phyloP scores from a whole-genome alignment of 2,329 filamentous ascomycete genomes.

The Exophiala phaeomuriformis region DNA sequence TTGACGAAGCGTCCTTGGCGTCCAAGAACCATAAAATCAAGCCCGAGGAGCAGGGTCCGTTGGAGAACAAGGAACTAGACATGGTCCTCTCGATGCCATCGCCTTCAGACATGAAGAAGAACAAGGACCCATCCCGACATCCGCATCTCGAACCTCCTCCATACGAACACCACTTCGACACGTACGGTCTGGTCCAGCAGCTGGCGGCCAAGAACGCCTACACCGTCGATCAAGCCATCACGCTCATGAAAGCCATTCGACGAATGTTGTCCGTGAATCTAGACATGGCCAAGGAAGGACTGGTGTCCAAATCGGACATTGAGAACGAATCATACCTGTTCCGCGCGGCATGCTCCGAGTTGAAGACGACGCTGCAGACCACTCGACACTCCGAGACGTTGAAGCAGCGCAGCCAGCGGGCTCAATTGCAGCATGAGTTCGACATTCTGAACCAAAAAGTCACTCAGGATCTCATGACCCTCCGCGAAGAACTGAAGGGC shows the following conservation, averaged over 20 bases:
- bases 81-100: constrained; percentile 39
- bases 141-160: constrained; percentile 57
- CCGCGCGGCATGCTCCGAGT: constrained; percentile 83
- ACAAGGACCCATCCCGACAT: constrained; percentile 23
- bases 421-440: constrained; percentile 85
- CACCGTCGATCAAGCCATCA: constrained; percentile 65
- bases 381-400: constrained; percentile 70
- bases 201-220: constrained; percentile 62
- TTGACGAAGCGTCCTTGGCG: constrained; percentile 13
- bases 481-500: constrained; percentile 88
- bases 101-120: constrained; percentile 28
- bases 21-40: constrained; percentile 9
- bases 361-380: constrained; percentile 78
- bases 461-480: constrained; percentile 69
- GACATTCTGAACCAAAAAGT: constrained; percentile 82
- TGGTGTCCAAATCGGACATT: constrained; percentile 85
- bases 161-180: constrained; percentile 96
- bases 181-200: constrained; percentile 76
- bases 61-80: constrained; percentile 31
- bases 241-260: constrained; percentile 87
- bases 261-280: constrained; percentile 70
- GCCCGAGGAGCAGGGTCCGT: constrained; percentile 10
- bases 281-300: constrained; percentile 66
- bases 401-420: constrained; percentile 72
- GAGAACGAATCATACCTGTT: constrained; percentile 96